Conservation (phyloP, 2,329 filamentous ascomycete species). For the Stachybotrys chartarum region DNA sequence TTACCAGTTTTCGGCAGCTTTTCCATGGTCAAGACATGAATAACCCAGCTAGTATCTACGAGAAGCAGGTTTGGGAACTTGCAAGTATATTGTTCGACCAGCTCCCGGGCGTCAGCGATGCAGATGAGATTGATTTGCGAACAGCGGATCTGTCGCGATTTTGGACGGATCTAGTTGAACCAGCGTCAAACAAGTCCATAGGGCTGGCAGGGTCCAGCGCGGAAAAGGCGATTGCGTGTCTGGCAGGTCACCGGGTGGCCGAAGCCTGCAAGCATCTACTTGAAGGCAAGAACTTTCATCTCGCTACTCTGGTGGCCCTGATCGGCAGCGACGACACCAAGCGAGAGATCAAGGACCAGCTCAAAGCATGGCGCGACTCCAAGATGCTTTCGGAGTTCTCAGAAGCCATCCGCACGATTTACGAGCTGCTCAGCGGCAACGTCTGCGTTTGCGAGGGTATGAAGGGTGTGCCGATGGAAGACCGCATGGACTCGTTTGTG, state of each 20-base stretch:
- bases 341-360: constrained; percentile 70
- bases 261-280: constrained; percentile 79
- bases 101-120: constrained; percentile 33
- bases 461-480: constrained; percentile 65
- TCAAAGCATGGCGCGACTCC: constrained; percentile 76
- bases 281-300: constrained; percentile 68
- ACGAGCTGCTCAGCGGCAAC: constrained; percentile 83
- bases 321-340: constrained; percentile 70
- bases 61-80: constrained; percentile 77
- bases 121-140: constrained; percentile 32
- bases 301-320: constrained; percentile 78
- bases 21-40: constrained; percentile 34
- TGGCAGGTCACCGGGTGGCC: constrained; percentile 71
- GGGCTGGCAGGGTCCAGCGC: constrained; percentile 59
- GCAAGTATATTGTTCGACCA: constrained; percentile 82
- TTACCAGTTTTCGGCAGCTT: constrained; percentile 24
- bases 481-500: constrained; percentile 71
- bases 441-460: constrained; percentile 77
- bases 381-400: constrained; percentile 84
- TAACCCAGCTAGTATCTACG: constrained; percentile 46
- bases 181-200: constrained; percentile 45
- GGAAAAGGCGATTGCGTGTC: constrained; percentile 74
- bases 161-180: constrained; percentile 59
- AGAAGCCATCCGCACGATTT: constrained; percentile 76
- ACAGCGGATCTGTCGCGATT: constrained; percentile 62